Evolutionary conservation across 2,329 filamentous ascomycete species (phyloP).

Genomic region (Alternaria sp.): DNA sequence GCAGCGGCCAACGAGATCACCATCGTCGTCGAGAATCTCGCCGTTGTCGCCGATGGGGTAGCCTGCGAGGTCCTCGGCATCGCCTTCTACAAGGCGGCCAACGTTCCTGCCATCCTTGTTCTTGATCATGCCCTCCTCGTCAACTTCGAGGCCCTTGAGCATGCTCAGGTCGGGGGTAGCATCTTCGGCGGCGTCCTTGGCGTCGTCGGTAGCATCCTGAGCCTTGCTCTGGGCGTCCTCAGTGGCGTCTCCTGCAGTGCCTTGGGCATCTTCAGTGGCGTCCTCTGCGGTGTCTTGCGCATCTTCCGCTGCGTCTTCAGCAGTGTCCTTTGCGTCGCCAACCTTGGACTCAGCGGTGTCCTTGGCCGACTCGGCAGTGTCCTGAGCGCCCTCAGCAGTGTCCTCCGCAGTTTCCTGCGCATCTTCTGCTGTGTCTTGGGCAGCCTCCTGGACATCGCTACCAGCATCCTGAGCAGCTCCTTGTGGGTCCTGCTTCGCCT

Average conservation of each 20-base stretch:
- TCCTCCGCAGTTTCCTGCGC: constrained; percentile 44
- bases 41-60: constrained; percentile 61
- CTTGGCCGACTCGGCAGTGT: constrained; percentile 37
- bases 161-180: constrained; percentile 54
- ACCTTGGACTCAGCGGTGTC: constrained; percentile 49
- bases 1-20: constrained; percentile 61
- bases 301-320: constrained; percentile 40
- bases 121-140: constrained; percentile 61
- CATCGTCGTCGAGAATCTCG: constrained; percentile 62
- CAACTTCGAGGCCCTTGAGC: constrained; percentile 59
- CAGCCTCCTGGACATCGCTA: constrained; percentile 45
- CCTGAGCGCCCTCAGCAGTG: constrained; percentile 39
- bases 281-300: constrained; percentile 37
- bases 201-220: constrained; percentile 35
- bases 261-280: constrained; percentile 39
- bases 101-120: constrained; percentile 58
- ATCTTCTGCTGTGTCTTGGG: constrained; percentile 36
- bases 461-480: constrained; percentile 47
- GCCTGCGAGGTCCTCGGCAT: constrained; percentile 59
- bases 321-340: constrained; percentile 47
- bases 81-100: constrained; percentile 58
- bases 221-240: constrained; percentile 38
- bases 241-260: constrained; percentile 36
- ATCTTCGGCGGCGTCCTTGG: constrained; percentile 36
- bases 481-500: constrained; percentile 48